Evolutionary conservation across 2,329 filamentous ascomycete species (phyloP), one percentile per base, ranked within the genome.

Genomic region (Colletotrichum sp.): DNA sequence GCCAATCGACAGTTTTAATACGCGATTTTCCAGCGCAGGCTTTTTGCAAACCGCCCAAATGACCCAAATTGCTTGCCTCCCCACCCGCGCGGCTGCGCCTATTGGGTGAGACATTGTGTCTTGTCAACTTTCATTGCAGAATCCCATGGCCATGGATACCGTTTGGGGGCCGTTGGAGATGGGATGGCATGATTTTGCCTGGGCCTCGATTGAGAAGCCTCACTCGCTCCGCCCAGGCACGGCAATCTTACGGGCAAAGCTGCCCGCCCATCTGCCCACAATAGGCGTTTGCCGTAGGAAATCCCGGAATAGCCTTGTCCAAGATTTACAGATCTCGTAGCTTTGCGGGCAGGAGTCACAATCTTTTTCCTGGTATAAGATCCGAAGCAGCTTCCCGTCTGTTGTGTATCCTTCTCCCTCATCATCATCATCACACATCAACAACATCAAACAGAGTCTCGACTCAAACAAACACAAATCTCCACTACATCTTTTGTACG

Each of bases 211-310:
- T 55, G 51, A 36, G 57, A 61, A 73, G 72, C 58, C 69, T 74
- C 69, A 64, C 62, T 63, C 72, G 47, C 61, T 74, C 59, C 54
- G 55, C 54, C 68, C 59, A 58, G 54, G 67, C 65, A 76, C 75
- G 74, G 68, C 64, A 76, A 76, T 76, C 61, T 68, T 70, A 71
- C 75, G 75, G 75, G 70, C 65, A 67, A 66, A 65, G 59, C 62
- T 67, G 63, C 70, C 61, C 58, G 58, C 31, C 38, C 65, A 74
- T 74, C 75, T 76, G 75, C 73, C 75, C 75, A 76, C 65, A 65
- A 71, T 75, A 73, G 74, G 72, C 36, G 72, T 67, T 67, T 67
- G 57, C 72, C 72, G 68, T 72, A 57, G 62, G 68, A 33, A 66
- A 74, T 74, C 36, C 47, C 63, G 72, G 62, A 51, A 36, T 64